Conservation (phyloP, 1,139 yeast genomes). For the Neolecta irregularis region DNA sequence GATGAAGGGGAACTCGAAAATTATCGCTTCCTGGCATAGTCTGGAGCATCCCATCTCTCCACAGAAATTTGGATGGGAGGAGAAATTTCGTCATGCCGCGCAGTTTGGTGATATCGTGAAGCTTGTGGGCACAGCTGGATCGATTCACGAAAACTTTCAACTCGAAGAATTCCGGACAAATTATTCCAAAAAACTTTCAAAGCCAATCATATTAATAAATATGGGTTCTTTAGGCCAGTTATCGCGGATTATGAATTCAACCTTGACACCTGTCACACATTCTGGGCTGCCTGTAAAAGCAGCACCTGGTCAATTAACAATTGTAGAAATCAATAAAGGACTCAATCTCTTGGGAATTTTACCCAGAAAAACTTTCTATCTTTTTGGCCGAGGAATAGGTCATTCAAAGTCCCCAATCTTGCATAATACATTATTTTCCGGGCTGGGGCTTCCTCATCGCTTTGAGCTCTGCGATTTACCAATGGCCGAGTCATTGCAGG, state of each 20-base stretch:
- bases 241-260: conserved; percentile 57
- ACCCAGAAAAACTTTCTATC: conserved; percentile 45
- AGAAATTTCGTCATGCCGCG: conserved; percentile 51
- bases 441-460: conserved; percentile 61
- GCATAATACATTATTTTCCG: conserved; percentile 61
- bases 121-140: conserved; percentile 63
- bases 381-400: conserved; percentile 67
- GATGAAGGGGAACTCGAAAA: conserved; percentile 44
- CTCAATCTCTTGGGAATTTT: conserved; percentile 40
- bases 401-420: conserved; percentile 82
- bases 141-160: conserved; percentile 49
- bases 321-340: conserved; percentile 42
- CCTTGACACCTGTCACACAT: conserved; percentile 77
- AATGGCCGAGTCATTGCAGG: conserved; percentile 34
- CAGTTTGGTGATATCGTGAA: conserved; percentile 59
- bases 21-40: conserved; percentile 76
- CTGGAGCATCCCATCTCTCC: conserved; percentile 20
- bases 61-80: conserved; percentile 49
- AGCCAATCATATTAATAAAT: conserved; percentile 70
- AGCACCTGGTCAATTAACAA: conserved; percentile 59
- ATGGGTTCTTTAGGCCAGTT: conserved; percentile 64
- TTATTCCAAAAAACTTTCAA: conserved; percentile 26
- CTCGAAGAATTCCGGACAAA: conserved; percentile 55
- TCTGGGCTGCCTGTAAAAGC: conserved; percentile 45
- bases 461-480: conserved; percentile 57